Conservation (phyloP, 805 yeast species). For the Yarrowia hollandica region DNA sequence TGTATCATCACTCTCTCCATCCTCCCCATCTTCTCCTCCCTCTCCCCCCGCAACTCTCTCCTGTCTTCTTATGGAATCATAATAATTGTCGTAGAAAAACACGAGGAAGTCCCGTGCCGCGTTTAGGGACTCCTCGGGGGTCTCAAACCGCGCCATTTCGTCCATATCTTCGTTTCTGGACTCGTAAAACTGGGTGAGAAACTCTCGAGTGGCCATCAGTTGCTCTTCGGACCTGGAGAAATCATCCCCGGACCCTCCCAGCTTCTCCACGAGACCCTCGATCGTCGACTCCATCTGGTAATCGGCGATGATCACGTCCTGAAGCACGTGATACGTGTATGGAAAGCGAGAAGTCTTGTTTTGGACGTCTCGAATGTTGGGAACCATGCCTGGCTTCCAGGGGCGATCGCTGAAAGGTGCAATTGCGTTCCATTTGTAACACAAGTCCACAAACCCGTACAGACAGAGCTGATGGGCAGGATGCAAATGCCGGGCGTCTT, state of each 20-base stretch:
- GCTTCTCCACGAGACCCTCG: constrained; percentile 6
- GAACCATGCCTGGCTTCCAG: constrained; percentile 14
- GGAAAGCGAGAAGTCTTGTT: neutral
- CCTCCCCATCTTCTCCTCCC: no score
- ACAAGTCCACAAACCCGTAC: constrained; percentile 12
- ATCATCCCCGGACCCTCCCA: constrained; percentile 4
- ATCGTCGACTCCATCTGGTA: constrained; percentile 24
- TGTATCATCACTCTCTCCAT: neutral
- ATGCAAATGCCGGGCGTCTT: neutral
- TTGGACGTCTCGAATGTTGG: constrained; percentile 14
- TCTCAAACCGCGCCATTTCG: neutral
- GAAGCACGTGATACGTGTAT: constrained; percentile 12
- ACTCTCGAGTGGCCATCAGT: neutral
- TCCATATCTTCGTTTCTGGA: constrained; percentile 1
- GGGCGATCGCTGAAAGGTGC: neutral
- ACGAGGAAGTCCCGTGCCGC: constrained; percentile 6
- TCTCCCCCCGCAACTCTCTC: no score
- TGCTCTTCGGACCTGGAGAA: neutral
- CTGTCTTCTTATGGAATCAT: neutral
- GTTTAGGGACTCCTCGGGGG: neutral
- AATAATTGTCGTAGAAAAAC: constrained; percentile 7
- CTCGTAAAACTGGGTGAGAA: constrained; percentile 10
- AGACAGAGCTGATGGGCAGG: constrained; percentile 26
- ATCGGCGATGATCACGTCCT: constrained; percentile 18
- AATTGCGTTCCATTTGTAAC: constrained; percentile 8